Evolutionary conservation across 2,329 filamentous ascomycete genomes (phyloP), one percentile per base, ranked within the genome.

Genomic region (Aspergillus felis): DNA sequence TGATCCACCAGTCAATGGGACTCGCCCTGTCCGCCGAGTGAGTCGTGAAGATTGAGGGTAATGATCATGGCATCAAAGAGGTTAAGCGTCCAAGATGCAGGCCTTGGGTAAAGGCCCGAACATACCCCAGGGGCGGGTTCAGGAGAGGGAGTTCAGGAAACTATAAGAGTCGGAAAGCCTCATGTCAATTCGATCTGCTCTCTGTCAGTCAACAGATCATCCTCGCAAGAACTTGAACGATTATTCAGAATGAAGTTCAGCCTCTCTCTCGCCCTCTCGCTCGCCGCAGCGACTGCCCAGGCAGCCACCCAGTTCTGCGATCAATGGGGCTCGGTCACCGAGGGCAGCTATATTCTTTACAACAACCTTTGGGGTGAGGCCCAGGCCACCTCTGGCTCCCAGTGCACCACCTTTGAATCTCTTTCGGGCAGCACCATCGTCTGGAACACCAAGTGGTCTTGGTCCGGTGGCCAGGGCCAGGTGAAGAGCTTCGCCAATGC

Each of bases 331-430:
- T 71, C 73, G 4, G 55, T 70, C 14, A 63, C 66, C 1, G 74
- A 72, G 0, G 76, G 75, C 35, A 71, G 68, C 44, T 83, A 79
- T 68, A 82, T 74, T 49, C 63, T 83, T 55, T 83, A 82, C 71
- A 80, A 83, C 66, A 78, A 83, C 70, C 79, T 81, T 61, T 83
- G 81, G 81, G 79, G 79, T 27, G 53, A 71, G 48, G 64, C 58
- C 14, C 57, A 73, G 25, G 75, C 73, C 20, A 59, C 63, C 27
- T 64, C 60, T 47, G 78, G 78, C 56, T 70, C 61, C 42, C 78
- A 81, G 65, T 80, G 78, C 69, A 78, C 76, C 3, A 74, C 71
- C 4, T 61, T 80, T 7, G 69, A 74, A 63, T 70, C 68, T 10
- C 63, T 74, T 47, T 71, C 61, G 51, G 71, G 71, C 51, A 68